Conservation (phyloP, 371 early-diverging fungal species). For the Actinomucor elegans region DNA sequence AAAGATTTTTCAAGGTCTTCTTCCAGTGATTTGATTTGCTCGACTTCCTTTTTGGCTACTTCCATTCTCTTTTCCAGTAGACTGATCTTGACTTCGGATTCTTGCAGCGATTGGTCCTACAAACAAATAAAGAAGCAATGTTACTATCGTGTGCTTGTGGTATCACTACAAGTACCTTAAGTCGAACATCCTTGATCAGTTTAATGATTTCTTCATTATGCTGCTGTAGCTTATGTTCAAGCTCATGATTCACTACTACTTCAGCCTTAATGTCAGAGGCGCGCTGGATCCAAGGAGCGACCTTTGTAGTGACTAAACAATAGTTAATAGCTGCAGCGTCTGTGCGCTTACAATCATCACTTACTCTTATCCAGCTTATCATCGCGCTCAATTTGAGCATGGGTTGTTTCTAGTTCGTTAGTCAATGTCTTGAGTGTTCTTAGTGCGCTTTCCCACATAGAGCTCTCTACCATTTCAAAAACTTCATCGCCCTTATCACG, state of each 20-base stretch:
- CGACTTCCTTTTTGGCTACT: conserved; percentile 65
- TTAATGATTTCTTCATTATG: conserved; percentile 76
- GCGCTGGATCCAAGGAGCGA: conserved; percentile 78
- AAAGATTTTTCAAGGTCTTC: conserved; percentile 55
- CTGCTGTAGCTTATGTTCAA: conserved; percentile 75
- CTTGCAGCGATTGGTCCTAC: conserved; percentile 74
- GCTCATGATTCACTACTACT: conserved; percentile 72
- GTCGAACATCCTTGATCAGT: conserved; percentile 70
- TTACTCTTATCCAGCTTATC: conserved; percentile 52
- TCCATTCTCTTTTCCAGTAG: conserved; percentile 78
- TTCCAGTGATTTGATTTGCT: conserved; percentile 66
- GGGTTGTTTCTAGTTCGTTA: conserved; percentile 40
- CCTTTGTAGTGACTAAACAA: conserved; percentile 42
- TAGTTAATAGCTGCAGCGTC: background rate
- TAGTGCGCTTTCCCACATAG: conserved; percentile 65
- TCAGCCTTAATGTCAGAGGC: conserved; percentile 80
- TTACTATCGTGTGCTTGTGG: background rate
- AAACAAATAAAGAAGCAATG: background rate
- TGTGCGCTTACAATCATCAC: background rate
- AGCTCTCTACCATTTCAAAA: conserved; percentile 53
- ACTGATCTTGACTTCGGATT: conserved; percentile 74
- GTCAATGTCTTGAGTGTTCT: conserved; percentile 51
- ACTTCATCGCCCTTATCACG: conserved; percentile 53
- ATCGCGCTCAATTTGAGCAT: conserved; percentile 45
- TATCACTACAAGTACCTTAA: conserved; percentile 53